phyloP scores from a whole-genome alignment of 441 rosid species.

The Gossypium schwendimanii region DNA sequence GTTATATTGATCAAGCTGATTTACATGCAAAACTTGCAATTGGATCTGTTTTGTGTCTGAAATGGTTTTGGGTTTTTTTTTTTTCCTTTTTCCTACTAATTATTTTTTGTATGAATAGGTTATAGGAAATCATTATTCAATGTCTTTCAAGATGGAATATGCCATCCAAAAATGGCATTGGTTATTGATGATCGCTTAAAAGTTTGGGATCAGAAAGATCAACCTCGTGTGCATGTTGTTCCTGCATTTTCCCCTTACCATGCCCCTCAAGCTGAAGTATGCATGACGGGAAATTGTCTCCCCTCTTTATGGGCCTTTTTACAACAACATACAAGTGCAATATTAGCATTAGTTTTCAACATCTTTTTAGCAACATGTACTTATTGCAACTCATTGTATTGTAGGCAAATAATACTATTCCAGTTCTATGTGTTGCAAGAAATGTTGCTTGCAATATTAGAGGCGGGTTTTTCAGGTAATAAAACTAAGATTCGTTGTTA shows the following conservation, averaged over 20 bases:
- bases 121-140: conserved; percentile 68
- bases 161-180: conserved; percentile 94
- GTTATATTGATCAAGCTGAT: background rate
- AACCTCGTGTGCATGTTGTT: conserved; percentile 91
- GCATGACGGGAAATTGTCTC: conserved; percentile 20
- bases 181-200: conserved; percentile 91
- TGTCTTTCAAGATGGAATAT: conserved; percentile 78
- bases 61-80: background rate
- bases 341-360: background rate
- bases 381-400: conserved; percentile 29
- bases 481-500: too few species aligned
- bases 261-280: conserved; percentile 96
- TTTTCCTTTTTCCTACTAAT: background rate
- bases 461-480: conserved; percentile 61
- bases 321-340: conserved; percentile 5
- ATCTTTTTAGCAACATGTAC: background rate
- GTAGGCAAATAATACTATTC: conserved; percentile 69
- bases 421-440: conserved; percentile 82
- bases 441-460: conserved; percentile 93
- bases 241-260: conserved; percentile 96
- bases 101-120: conserved; percentile 34
- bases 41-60: background rate
- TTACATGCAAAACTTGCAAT: conserved; percentile 13
- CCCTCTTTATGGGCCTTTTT: conserved; percentile 13
- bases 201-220: conserved; percentile 99